Evolutionary conservation across 2,329 filamentous ascomycete species (phyloP).

Genomic region (Epichloe sp.): DNA sequence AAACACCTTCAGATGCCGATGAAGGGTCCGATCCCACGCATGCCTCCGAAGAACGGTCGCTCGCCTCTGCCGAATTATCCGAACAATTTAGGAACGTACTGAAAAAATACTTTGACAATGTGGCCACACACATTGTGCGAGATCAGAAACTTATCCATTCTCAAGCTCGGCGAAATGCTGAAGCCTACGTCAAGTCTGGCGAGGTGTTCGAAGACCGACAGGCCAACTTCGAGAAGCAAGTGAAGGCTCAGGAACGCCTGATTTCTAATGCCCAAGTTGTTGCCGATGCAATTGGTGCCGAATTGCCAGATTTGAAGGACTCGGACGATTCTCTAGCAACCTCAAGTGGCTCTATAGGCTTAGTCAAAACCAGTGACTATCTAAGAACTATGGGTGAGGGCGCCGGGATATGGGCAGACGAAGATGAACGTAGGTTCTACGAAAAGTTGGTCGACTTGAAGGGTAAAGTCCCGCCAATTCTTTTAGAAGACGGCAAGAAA

Average conservation of each 20-base stretch:
- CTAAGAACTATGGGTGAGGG: slow-evolving; percentile 81
- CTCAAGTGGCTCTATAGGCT: slow-evolving; percentile 68
- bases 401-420: slow-evolving; percentile 95
- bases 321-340: slow-evolving; percentile 55
- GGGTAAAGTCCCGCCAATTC: slow-evolving; percentile 84
- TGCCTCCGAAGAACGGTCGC: slow-evolving; percentile 50
- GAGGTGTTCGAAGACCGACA: slow-evolving; percentile 98
- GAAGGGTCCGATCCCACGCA: slow-evolving; percentile 30
- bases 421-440: slow-evolving; percentile 95
- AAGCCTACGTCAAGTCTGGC: slow-evolving; percentile 95
- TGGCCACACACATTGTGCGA: slow-evolving; percentile 76
- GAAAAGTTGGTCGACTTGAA: slow-evolving; percentile 93
- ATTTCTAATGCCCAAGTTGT: slow-evolving; percentile 82
- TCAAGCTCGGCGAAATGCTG: slow-evolving; percentile 88
- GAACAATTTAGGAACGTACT: slow-evolving; percentile 79
- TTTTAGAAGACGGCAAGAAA: slow-evolving; percentile 90
- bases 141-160: slow-evolving; percentile 80
- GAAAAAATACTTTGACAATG: slow-evolving; percentile 83
- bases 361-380: slow-evolving; percentile 90
- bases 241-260: slow-evolving; percentile 84
- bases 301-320: slow-evolving; percentile 89
- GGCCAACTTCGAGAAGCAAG: slow-evolving; percentile 84
- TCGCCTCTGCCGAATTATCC: slow-evolving; percentile 64
- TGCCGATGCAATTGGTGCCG: slow-evolving; percentile 73
- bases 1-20: slow-evolving; percentile 30